Evolutionary conservation across 2,329 filamentous ascomycete species (phyloP), one percentile per base, ranked within the genome.

Genomic region (Rosellinia necatrix): DNA sequence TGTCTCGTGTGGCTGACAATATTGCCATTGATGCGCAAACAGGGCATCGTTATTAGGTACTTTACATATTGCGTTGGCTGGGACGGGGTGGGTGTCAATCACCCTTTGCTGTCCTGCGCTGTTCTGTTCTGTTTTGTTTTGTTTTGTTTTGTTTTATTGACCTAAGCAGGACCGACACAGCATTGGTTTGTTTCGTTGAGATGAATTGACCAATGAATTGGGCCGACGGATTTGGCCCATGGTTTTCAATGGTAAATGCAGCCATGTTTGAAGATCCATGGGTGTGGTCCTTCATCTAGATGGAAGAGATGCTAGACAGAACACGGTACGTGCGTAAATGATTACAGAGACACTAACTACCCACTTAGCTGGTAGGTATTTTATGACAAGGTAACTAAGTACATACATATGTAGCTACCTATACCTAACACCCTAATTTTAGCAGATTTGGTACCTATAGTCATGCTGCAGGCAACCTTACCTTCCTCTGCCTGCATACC

Each of bases 1-100:
- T 62, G 54, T 62, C 58, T 61, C 52, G 48, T 55, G 49, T 54
- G 51, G 54, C 49, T 58, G 47, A 54, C 50, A 58, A 60, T 60
- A 56, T 59, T 56, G 51, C 47, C 38, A 54, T 50, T 56, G 48
- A 59, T 61, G 56, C 49, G 43, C 52, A 56, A 56, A 59, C 52
- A 48, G 44, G 50, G 34, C 30, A 32, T 25, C 19, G 21, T 30
- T n/a, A n/a, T n/a, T n/a, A n/a, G n/a, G n/a, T n/a, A n/a, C n/a
- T n/a, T n/a, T n/a, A n/a, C n/a, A n/a, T 21, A 32, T 42, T 50
- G 49, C 46, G 19, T 40, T 42, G 34, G 53, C 35, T 56, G 48
- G 47, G 32, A 27, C n/a, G 42, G 21, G 38, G 35, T 21, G 34
- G 25, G 30, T 32, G 47, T 51, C 30, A 15, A n/a, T 47, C 52